These are phyloP conservation scores for Eimeria praecox DNA, from an alignment of 169 alveolate species.

Conservation along the genomic window DNA sequence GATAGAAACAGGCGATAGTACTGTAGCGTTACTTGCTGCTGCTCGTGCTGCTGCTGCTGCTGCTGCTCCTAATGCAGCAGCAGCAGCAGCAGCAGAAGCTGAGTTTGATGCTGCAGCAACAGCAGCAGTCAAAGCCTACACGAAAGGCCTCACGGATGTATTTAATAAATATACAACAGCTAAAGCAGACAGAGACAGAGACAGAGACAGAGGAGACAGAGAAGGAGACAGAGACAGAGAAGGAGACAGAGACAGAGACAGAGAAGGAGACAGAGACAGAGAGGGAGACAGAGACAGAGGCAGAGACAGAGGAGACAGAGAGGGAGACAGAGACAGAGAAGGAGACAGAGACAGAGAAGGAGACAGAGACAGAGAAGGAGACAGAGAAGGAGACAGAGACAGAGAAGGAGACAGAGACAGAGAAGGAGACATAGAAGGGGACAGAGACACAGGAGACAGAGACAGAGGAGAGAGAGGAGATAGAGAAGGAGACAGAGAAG, in stretches of 20 bases:
- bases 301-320: background rate
- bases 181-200: background rate
- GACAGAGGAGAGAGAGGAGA: background rate
- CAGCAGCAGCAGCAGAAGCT: too few species aligned
- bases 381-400: background rate
- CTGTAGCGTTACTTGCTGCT: background rate
- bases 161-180: background rate
- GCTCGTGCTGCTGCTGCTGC: slow-evolving; percentile 6
- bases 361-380: slow-evolving; percentile 1
- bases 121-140: background rate
- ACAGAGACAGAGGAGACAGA: background rate
- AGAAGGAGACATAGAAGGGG: background rate
- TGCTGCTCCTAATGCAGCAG: background rate
- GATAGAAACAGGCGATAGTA: slow-evolving; percentile 4
- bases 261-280: background rate
- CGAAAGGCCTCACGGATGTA: background rate
- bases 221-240: background rate
- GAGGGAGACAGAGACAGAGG: background rate
- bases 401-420: background rate
- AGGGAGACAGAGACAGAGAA: background rate
- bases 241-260: background rate
- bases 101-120: background rate
- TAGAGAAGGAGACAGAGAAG: slow-evolving; percentile 1
- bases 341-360: background rate
- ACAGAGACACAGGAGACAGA: background rate